phyloP scores from a whole-genome alignment of 1,284 basidiomycete species.

The Bondarzewia mesenterica region DNA sequence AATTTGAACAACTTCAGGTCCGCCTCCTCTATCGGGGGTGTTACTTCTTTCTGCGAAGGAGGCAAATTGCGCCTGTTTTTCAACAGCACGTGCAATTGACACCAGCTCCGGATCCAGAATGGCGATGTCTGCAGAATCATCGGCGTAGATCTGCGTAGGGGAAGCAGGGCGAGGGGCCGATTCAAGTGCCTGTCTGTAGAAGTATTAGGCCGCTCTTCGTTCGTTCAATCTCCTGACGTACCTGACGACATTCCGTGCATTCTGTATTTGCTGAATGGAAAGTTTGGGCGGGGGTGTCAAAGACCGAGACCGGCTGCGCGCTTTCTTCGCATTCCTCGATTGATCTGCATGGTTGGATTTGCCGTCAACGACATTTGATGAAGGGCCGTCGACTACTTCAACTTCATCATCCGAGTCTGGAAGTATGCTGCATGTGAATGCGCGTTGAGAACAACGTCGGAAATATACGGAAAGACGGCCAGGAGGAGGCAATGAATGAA shows the following conservation, averaged over 20 bases:
- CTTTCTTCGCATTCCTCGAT: slow-evolving; percentile 25
- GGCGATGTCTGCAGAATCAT: slow-evolving; percentile 43
- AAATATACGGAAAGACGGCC: too few species aligned
- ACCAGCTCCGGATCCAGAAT: slow-evolving; percentile 54
- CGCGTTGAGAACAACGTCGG: too few species aligned
- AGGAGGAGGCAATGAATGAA: too few species aligned
- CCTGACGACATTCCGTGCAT: slow-evolving; percentile 51
- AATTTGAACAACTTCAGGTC: slow-evolving; percentile 39
- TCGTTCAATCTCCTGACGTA: slow-evolving; percentile 20
- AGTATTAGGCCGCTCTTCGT: not conserved
- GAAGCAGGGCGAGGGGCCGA: slow-evolving; percentile 32
- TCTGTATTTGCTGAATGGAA: slow-evolving; percentile 38
- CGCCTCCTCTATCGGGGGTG: slow-evolving; percentile 17
- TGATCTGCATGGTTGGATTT: slow-evolving; percentile 4
- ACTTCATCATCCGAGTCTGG: slow-evolving; percentile 45
- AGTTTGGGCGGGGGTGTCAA: slow-evolving; percentile 67
- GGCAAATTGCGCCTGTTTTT: slow-evolving; percentile 6
- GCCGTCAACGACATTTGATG: slow-evolving; percentile 6
- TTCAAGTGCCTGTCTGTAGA: slow-evolving; percentile 36
- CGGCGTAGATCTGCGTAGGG: slow-evolving; percentile 28
- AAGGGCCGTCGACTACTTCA: slow-evolving; percentile 25
- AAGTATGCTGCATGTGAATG: too few species aligned
- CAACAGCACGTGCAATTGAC: slow-evolving; percentile 36
- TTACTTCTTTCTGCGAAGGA: not conserved
- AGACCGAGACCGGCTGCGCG: slow-evolving; percentile 54